Conservation (phyloP, 2,329 filamentous ascomycete genomes). For the Beauveria asiatica region DNA sequence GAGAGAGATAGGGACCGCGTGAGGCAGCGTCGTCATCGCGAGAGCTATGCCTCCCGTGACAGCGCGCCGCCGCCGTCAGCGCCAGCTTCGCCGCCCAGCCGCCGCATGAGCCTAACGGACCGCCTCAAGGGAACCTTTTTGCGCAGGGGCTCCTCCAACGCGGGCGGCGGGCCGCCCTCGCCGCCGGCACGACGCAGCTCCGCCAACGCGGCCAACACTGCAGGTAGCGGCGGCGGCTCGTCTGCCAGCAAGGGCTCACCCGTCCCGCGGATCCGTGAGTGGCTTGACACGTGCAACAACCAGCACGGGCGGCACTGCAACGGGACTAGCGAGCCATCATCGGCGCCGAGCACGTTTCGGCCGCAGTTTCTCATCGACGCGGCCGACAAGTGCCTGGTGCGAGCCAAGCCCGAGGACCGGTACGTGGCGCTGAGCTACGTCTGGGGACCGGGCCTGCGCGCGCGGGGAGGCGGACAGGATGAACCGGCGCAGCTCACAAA, state of each 20-base stretch:
- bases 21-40: constrained; percentile 13
- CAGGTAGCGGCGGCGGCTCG: constrained; percentile 8
- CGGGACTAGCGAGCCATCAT: constrained; percentile 17
- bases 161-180: constrained; percentile 24
- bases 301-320: constrained; percentile 34
- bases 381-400: constrained; percentile 30
- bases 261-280: constrained; percentile 31
- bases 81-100: constrained; percentile 20
- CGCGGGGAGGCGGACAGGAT: constrained; percentile 17
- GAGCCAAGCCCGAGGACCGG: constrained; percentile 28
- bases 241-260: constrained; percentile 24
- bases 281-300: constrained; percentile 35
- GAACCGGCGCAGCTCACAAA: constrained; percentile 24
- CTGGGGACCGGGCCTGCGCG: constrained; percentile 25
- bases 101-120: constrained; percentile 33
- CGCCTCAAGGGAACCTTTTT: constrained; percentile 28
- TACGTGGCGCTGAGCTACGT: constrained; percentile 41
- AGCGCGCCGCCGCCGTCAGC: not conserved
- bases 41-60: constrained; percentile 12
- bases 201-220: not conserved
- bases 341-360: constrained; percentile 24
- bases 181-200: not conserved
- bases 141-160: constrained; percentile 19
- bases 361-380: constrained; percentile 34
- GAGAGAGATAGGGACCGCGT: constrained; percentile 13